phyloP scores from a whole-genome alignment of 2,329 filamentous ascomycete genomes.

The Gyromitra esculenta region DNA sequence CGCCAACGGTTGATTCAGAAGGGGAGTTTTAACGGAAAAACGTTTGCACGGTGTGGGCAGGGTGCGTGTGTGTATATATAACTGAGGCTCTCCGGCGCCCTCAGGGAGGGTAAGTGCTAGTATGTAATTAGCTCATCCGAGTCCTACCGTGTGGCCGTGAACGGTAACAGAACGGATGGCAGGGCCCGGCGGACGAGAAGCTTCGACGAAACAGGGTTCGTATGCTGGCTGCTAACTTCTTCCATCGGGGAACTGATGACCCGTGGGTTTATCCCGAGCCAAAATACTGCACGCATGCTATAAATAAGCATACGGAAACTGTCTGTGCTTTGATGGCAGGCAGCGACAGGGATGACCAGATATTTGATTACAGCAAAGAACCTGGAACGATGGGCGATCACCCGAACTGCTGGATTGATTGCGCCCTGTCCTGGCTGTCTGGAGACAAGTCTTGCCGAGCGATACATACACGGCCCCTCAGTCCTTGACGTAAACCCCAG shows the following conservation, averaged over 20 bases:
- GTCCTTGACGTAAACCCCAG: no score
- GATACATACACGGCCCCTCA: not conserved
- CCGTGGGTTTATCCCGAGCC: slow-evolving; percentile 7
- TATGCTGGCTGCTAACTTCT: no score
- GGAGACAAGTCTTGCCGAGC: not conserved
- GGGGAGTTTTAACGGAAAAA: not conserved
- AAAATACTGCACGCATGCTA: not conserved
- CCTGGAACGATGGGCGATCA: slow-evolving; percentile 17
- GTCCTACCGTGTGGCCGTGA: not conserved
- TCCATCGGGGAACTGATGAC: not conserved
- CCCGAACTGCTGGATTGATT: slow-evolving; percentile 13
- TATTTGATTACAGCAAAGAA: slow-evolving; percentile 7
- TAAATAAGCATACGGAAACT: slow-evolving; percentile 2
- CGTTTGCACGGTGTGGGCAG: not conserved
- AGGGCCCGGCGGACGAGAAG: not conserved
- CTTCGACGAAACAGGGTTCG: not conserved
- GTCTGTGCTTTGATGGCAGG: slow-evolving; percentile 6
- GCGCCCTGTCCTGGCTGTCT: slow-evolving; percentile 7
- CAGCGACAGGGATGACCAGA: slow-evolving; percentile 16
- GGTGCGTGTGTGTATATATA: not conserved
- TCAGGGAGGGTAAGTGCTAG: not conserved
- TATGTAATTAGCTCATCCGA: slow-evolving; percentile 7
- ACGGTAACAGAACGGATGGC: no score
- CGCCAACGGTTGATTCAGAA: not conserved
- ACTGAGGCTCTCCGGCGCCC: not conserved